Evolutionary conservation across 306 rosid genomes (phyloP).

Genomic region (Cucurbita argyrosperma): DNA sequence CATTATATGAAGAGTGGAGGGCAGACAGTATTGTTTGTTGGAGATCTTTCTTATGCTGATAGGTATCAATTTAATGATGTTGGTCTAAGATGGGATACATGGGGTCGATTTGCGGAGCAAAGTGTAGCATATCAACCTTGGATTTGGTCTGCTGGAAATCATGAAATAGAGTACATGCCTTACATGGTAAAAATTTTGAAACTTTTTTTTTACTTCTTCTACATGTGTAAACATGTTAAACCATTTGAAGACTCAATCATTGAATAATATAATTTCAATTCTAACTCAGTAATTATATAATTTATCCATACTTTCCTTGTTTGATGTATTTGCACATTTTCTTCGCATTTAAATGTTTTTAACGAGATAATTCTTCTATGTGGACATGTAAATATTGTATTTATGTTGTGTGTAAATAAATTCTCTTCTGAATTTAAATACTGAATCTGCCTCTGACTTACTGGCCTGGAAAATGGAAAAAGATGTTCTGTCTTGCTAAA

Average conservation of each 20-base stretch:
- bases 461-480: background rate
- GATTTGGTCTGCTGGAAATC: slow-evolving; percentile 89
- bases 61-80: slow-evolving; percentile 63
- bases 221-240: background rate
- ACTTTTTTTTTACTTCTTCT: background rate
- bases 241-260: background rate
- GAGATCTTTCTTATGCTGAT: slow-evolving; percentile 95
- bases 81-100: slow-evolving; percentile 87
- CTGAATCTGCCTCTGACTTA: background rate
- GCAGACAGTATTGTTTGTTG: slow-evolving; percentile 63
- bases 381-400: background rate
- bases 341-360: background rate
- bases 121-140: slow-evolving; percentile 87
- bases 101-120: slow-evolving; percentile 68
- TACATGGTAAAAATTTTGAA: slow-evolving; percentile 39
- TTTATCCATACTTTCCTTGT: background rate
- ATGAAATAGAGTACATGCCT: slow-evolving; percentile 87
- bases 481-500: background rate
- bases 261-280: background rate
- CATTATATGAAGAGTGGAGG: slow-evolving; percentile 82
- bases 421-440: background rate
- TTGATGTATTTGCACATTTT: background rate
- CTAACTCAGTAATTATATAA: background rate
- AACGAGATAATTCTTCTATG: background rate
- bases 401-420: background rate